Evolutionary conservation across 176 grass and related monocot species (phyloP).

Genomic region (Themeda triandra): DNA sequence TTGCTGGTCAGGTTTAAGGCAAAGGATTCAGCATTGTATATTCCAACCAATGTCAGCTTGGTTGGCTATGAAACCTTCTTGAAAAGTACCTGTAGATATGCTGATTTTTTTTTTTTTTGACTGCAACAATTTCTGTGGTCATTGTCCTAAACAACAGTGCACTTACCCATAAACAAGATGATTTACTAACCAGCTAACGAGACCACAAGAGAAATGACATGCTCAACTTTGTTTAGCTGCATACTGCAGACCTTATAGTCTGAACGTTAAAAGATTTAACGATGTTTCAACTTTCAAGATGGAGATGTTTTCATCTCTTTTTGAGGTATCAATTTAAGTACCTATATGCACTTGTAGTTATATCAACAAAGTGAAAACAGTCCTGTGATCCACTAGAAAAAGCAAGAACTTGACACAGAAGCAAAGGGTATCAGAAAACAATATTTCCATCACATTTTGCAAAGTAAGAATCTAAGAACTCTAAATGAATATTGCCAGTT

Average conservation of each 20-base stretch:
- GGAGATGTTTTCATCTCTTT: neutral
- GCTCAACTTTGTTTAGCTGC: neutral
- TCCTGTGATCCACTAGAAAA: constrained; percentile 11
- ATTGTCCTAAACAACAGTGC: constrained; percentile 1
- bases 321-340: neutral
- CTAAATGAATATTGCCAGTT: neutral
- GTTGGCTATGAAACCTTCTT: neutral
- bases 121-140: neutral
- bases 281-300: neutral
- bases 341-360: neutral
- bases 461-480: neutral
- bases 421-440: neutral
- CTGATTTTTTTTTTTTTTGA: neutral
- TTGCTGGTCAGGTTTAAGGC: neutral
- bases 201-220: neutral
- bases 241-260: neutral
- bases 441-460: neutral
- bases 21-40: neutral
- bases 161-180: constrained; percentile 12
- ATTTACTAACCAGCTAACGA: neutral
- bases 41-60: neutral
- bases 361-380: neutral
- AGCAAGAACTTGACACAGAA: constrained; percentile 20
- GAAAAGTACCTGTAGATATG: neutral
- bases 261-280: neutral